These are phyloP conservation scores for Plenodomus tracheiphilus DNA, from an alignment of 2,329 filamentous ascomycete genomes.

Conservation along the genomic window DNA sequence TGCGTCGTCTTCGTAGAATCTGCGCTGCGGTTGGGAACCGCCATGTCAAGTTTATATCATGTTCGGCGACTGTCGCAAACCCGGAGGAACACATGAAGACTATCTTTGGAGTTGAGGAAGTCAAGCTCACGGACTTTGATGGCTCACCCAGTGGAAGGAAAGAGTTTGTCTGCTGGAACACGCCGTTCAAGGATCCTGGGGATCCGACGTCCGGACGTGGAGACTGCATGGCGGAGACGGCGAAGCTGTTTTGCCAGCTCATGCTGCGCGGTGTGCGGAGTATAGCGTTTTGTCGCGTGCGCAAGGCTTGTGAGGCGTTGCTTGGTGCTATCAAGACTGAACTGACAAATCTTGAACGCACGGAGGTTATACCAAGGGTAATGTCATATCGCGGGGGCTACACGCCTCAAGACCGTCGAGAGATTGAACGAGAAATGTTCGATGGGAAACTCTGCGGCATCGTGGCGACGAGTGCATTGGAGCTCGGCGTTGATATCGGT, in stretches of 20 bases:
- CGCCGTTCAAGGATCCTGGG: conserved; percentile 84
- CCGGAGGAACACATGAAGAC: conserved; percentile 88
- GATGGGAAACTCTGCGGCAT: conserved; percentile 91
- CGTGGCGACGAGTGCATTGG: conserved; percentile 88
- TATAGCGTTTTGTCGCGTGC: conserved; percentile 88
- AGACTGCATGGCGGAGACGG: conserved; percentile 81
- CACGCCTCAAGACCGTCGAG: conserved; percentile 83
- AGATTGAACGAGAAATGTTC: conserved; percentile 96
- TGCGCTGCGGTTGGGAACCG: conserved; percentile 89
- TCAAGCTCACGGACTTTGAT: conserved; percentile 83
- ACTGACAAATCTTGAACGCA: conserved; percentile 70
- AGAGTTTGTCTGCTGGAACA: conserved; percentile 98
- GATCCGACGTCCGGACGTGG: conserved; percentile 87
- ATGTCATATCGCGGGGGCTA: conserved; percentile 98
- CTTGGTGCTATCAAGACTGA: conserved; percentile 79
- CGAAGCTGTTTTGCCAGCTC: conserved; percentile 85
- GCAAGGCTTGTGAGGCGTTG: conserved; percentile 85
- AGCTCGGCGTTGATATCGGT: conserved; percentile 94
- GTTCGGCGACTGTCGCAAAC: conserved; percentile 94
- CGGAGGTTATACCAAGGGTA: conserved; percentile 76
- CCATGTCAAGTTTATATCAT: conserved; percentile 87
- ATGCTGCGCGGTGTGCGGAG: conserved; percentile 86
- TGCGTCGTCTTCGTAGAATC: conserved; percentile 83
- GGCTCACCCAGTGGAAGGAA: conserved; percentile 91
- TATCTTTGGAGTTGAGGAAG: conserved; percentile 85